Percentiles rank a stretch among this genome's conserved stretches.
These are phyloP conservation scores for Rhodomyrtus psidioides DNA, from an alignment of 441 rosid genomes.

Conservation along the genomic window DNA sequence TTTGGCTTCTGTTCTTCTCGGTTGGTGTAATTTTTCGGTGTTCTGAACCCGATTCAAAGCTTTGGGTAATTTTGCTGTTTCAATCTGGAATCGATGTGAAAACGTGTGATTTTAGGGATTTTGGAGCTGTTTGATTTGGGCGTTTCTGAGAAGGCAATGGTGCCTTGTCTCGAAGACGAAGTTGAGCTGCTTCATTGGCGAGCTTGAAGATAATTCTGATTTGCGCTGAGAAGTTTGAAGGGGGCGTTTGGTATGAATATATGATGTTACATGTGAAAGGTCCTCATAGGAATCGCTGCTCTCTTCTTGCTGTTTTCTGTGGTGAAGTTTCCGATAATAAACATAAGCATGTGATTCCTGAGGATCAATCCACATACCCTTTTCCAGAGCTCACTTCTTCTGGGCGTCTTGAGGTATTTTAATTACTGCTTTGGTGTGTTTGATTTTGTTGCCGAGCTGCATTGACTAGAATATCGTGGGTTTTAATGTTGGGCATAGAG, in stretches of 20 bases:
- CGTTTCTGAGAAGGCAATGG: neutral
- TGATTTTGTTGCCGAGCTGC: neutral
- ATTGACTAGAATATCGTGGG: neutral
- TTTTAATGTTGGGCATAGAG: neutral
- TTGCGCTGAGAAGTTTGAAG: neutral
- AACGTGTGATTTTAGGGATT: neutral
- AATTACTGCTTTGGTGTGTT: neutral
- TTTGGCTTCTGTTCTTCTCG: conserved; percentile 28
- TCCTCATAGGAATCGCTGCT: conserved; percentile 82
- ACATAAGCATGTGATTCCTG: conserved; percentile 33
- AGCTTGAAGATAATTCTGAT: neutral
- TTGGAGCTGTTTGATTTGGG: neutral
- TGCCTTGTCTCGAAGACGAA: conserved; percentile 9
- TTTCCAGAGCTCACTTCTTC: conserved; percentile 78
- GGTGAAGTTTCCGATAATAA: conserved; percentile 37
- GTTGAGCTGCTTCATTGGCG: conserved; percentile 5
- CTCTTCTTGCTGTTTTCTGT: conserved; percentile 65
- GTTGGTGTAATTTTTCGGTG: conserved; percentile 21
- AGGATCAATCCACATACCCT: conserved; percentile 53
- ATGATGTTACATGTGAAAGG: conserved; percentile 97
- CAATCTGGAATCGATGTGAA: conserved; percentile 13
- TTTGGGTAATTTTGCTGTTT: neutral
- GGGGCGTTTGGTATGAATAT: conserved; percentile 45
- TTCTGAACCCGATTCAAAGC: neutral
- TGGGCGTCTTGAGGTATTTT: conserved; percentile 85